phyloP scores from a whole-genome alignment of 768 basidiomycete species.

The Lactarius deliciosus region DNA sequence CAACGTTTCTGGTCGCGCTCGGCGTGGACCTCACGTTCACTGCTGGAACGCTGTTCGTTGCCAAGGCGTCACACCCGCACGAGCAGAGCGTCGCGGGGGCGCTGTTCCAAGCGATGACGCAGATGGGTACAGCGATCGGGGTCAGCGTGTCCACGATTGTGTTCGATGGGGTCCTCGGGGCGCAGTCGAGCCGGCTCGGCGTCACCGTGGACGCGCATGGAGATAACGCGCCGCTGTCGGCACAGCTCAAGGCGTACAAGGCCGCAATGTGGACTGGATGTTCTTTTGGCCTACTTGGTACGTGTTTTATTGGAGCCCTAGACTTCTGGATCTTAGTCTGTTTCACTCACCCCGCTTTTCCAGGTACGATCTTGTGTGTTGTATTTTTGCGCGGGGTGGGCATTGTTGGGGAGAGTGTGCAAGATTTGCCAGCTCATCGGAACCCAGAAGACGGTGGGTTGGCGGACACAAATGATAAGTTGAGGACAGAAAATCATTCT shows the following conservation, averaged over 20 bases:
- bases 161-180: slow-evolving; percentile 51
- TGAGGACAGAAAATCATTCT: not conserved
- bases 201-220: slow-evolving; percentile 35
- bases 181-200: slow-evolving; percentile 37
- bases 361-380: slow-evolving; percentile 22
- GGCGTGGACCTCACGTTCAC: slow-evolving; percentile 80
- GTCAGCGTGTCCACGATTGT: slow-evolving; percentile 72
- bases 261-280: slow-evolving; percentile 66
- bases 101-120: slow-evolving; percentile 76
- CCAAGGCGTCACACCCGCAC: slow-evolving; percentile 60
- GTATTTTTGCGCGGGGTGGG: slow-evolving; percentile 41
- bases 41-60: slow-evolving; percentile 70
- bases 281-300: slow-evolving; percentile 61
- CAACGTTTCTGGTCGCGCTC: slow-evolving; percentile 60
- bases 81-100: slow-evolving; percentile 79
- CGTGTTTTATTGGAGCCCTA: slow-evolving; percentile 25
- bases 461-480: not conserved
- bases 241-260: slow-evolving; percentile 54
- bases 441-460: not conserved
- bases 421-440: not conserved
- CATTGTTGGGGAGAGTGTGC: slow-evolving; percentile 38
- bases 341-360: slow-evolving; percentile 1
- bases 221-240: slow-evolving; percentile 37
- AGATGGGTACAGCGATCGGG: slow-evolving; percentile 71
- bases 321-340: not conserved